Conservation (phyloP, 176 grass and related monocot species). For the Oryza coarctata region DNA sequence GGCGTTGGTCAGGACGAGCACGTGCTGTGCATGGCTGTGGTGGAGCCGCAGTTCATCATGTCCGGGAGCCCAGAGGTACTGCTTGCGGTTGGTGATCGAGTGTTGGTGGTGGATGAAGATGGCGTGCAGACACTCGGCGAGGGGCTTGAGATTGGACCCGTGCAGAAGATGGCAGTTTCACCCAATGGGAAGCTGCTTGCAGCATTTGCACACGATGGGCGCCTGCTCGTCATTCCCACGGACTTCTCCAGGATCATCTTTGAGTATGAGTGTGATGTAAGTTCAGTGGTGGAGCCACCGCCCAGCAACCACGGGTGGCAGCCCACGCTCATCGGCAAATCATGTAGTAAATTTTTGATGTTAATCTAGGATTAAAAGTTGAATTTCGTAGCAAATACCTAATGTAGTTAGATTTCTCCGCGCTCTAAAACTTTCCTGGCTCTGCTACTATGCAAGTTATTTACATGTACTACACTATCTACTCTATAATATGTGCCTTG, state of each 20-base stretch:
- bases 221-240: slow-evolving; percentile 76
- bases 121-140: slow-evolving; percentile 69
- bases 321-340: too few relatives aligned
- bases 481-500: not conserved
- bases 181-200: slow-evolving; percentile 90
- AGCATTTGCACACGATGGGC: slow-evolving; percentile 77
- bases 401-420: too few relatives aligned
- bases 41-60: slow-evolving; percentile 86
- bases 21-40: slow-evolving; percentile 77
- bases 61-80: slow-evolving; percentile 86
- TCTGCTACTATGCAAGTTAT: slow-evolving; percentile 51
- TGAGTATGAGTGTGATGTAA: slow-evolving; percentile 91
- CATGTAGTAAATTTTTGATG: too few relatives aligned
- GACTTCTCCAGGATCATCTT: slow-evolving; percentile 94
- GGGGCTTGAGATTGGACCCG: slow-evolving; percentile 71
- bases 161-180: slow-evolving; percentile 93
- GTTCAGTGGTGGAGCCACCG: slow-evolving; percentile 22
- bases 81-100: slow-evolving; percentile 77
- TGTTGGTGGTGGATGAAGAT: slow-evolving; percentile 72
- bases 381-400: too few relatives aligned
- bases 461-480: not conserved
- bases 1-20: slow-evolving; percentile 65
- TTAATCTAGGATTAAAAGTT: too few relatives aligned
- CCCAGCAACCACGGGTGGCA: too few relatives aligned
- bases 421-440: too few relatives aligned